These are phyloP conservation scores for Symbiodinium natans DNA, from an alignment of 73 alveolate species.

Conservation along the genomic window DNA sequence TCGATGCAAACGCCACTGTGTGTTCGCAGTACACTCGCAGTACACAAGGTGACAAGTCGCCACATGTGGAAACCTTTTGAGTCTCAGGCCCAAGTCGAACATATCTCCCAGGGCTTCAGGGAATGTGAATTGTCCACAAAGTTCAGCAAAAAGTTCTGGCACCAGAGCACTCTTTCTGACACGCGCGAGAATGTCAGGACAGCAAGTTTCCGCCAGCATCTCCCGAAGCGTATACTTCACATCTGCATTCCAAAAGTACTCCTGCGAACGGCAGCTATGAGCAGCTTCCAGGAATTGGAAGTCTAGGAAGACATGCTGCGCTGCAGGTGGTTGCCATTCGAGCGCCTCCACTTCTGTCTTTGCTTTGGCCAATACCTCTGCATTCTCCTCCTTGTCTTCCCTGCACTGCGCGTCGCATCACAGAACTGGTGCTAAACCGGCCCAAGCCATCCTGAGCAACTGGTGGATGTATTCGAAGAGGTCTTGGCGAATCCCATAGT, in stretches of 20 bases:
- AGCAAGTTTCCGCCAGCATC: not conserved
- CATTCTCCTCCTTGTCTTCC: not conserved
- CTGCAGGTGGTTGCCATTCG: not conserved
- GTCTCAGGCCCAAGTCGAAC: conserved; percentile 22
- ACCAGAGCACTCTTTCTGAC: not conserved
- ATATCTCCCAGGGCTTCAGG: conserved; percentile 59
- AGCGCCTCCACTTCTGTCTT: not conserved
- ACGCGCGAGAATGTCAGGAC: not conserved
- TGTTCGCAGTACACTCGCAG: too few relatives aligned
- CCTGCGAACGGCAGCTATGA: not conserved
- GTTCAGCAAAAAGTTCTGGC: not conserved
- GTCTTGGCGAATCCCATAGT: conserved; percentile 12
- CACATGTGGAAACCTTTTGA: not conserved
- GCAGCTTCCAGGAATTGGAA: not conserved
- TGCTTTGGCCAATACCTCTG: not conserved
- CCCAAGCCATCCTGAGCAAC: conserved; percentile 1
- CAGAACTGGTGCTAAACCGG: not conserved
- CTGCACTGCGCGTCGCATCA: too few relatives aligned
- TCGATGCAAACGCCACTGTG: not conserved
- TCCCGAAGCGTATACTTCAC: conserved; percentile 47
- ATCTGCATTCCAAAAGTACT: conserved; percentile 72
- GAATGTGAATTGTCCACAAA: conserved; percentile 49
- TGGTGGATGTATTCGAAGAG: conserved; percentile 44
- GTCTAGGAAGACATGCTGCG: too few relatives aligned
- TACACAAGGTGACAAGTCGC: not conserved